A percentile compares a stretch with the other conserved stretches of the same genome.
phyloP scores from a whole-genome alignment of 371 early-diverging fungal species.

The Paraphysoderma sedebokerense region DNA sequence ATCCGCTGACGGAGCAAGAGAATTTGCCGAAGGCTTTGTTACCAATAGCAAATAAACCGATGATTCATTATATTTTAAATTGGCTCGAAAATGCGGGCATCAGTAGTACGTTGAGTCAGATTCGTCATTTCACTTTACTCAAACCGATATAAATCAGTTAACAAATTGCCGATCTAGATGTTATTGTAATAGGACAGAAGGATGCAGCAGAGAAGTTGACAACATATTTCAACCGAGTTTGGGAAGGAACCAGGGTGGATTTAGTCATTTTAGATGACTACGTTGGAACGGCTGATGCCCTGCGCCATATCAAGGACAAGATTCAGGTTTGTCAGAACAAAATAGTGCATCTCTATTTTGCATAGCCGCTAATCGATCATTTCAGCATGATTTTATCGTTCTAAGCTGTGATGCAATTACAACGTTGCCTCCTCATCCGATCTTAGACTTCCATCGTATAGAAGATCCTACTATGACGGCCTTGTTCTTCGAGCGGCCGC shows the following conservation, averaged over 20 bases:
- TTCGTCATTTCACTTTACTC: background rate
- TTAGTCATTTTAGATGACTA: conserved; percentile 51
- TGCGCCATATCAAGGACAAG: conserved; percentile 54
- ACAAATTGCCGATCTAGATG: conserved; percentile 28
- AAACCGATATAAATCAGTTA: conserved; percentile 1
- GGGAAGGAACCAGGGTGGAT: conserved; percentile 32
- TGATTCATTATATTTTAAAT: conserved; percentile 72
- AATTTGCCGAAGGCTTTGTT: conserved; percentile 76
- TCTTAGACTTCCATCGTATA: conserved; percentile 64
- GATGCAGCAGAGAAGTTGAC: conserved; percentile 39
- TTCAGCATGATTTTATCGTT: conserved; percentile 72
- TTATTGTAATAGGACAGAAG: conserved; percentile 51
- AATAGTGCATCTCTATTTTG: conserved; percentile 2
- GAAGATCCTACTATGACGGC: conserved; percentile 57
- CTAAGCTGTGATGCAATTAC: conserved; percentile 75
- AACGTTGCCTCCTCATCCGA: conserved; percentile 54
- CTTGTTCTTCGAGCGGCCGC: conserved; percentile 53
- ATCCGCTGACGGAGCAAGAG: conserved; percentile 63
- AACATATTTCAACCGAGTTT: conserved; percentile 50
- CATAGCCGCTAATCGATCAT: conserved; percentile 2
- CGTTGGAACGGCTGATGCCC: conserved; percentile 66
- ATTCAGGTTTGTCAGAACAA: conserved; percentile 37
- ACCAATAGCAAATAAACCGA: conserved; percentile 83
- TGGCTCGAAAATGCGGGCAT: conserved; percentile 83
- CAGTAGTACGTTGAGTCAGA: conserved; percentile 29